Evolutionary conservation across 2,329 filamentous ascomycete species (phyloP), one percentile per base, ranked within the genome.

Genomic region (Cryphonectria radicalis): DNA sequence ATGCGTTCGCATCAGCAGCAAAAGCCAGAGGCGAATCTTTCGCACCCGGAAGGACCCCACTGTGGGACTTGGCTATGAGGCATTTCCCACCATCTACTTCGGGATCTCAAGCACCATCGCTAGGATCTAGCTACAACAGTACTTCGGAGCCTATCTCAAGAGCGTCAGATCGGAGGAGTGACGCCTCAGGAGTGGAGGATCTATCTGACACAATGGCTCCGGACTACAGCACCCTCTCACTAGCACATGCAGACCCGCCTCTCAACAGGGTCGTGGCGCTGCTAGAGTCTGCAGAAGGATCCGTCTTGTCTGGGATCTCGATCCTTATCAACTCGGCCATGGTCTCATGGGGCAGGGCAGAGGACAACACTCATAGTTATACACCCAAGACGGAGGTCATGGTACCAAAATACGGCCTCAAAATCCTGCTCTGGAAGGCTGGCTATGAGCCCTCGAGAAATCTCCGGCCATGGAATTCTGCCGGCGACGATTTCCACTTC

Each of bases 371-470:
- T 0, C 81, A 90, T 42, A 84, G 90, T 2, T 93, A 94, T 76
- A 81, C 87, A 0, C 84, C 90, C 64, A 82, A 80, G 42, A 82
- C 83, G 35, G 93, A 98, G 74, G 86, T 85, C 2, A 91, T 90
- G 22, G 89, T 98, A 50, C 93, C 95, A 1, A 95, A 95, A 78
- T 91, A 91, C 74, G 94, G 93, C 0, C 89, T 97, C 75, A 91
- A 93, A 76, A 84, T 98, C 53, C 85, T 93, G 46, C 88, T 96
- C 42, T 94, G 92, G 86, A 90, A 88, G 69, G 87, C 90, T 0
- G 88, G 88, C 14, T 91, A 91, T 71, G 91, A 93, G 70, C 84
- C 87, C 10, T 83, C 83, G 65, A 85, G 84, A 64, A 85, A 88
- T 32, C 77, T 85, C 67, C 83, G 84, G 50, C 87, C 87, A 67